Conservation (phyloP, 805 yeast species). For the Candida berthetii region DNA sequence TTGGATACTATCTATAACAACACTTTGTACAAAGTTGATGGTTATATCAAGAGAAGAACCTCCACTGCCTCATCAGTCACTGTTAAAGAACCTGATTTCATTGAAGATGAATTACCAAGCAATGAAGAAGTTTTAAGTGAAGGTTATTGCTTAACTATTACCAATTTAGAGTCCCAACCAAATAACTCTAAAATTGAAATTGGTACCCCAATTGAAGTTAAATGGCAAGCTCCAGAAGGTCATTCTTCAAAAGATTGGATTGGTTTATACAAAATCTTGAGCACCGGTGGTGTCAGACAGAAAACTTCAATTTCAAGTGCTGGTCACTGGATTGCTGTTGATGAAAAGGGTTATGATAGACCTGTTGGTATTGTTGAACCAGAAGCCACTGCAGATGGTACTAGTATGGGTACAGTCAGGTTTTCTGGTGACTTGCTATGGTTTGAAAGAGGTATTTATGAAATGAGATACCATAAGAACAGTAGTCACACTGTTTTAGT, state of each 20-base stretch:
- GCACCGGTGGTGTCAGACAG: constrained; percentile 48
- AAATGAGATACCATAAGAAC: constrained; percentile 63
- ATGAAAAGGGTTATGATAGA: constrained; percentile 26
- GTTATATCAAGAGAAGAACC: constrained; percentile 18
- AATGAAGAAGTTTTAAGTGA: constrained; percentile 22
- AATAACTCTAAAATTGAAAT: constrained; percentile 21
- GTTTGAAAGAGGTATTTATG: constrained; percentile 69
- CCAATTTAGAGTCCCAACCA: constrained; percentile 12
- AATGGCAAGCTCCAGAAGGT: constrained; percentile 46
- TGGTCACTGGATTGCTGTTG: constrained; percentile 58
- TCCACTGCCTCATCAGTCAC: constrained; percentile 8
- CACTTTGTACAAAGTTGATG: constrained; percentile 30
- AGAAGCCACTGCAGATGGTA: constrained; percentile 9
- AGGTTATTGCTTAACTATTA: constrained; percentile 23
- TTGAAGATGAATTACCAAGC: constrained; percentile 21
- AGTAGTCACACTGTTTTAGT: constrained; percentile 66
- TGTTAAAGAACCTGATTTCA: constrained; percentile 20
- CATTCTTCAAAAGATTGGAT: constrained; percentile 63
- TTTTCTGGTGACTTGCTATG: constrained; percentile 44
- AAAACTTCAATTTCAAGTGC: constrained; percentile 55
- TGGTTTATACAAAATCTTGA: constrained; percentile 62
- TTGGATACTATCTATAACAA: constrained; percentile 36
- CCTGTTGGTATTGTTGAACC: constrained; percentile 6
- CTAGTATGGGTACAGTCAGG: constrained; percentile 36
- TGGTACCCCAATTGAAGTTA: constrained; percentile 49